Evolutionary conservation across 2,329 filamentous ascomycete genomes (phyloP), one percentile per base, ranked within the genome.

Genomic region (Zarea fungicola): DNA sequence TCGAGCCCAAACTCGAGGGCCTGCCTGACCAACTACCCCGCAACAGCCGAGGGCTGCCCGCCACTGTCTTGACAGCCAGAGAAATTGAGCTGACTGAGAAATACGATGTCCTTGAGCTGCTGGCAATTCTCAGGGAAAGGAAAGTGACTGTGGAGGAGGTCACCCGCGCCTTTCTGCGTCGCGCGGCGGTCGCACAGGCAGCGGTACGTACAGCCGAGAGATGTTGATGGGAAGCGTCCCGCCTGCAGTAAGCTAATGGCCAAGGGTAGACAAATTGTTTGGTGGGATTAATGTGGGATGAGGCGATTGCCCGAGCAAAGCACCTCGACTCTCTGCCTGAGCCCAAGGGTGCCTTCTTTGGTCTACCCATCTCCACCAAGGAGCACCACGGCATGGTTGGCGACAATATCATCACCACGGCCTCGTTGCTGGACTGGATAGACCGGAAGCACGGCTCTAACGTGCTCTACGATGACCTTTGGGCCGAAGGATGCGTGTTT

Each of bases 401-500:
- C 5, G 53, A 56, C 0, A 58, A 63, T 2, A 54, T 64, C 19
- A 54, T 56, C 1, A 62, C 62, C 6, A 56, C 56, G 2, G 56
- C 61, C 14, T 65, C 62, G 0, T 61, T 57, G 8, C 59, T 60
- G n/a, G 57, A 56, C 0, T 65, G 63, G 62, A 55, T 65, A 3
- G 63, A 59, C 14, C 64, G 61, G 39, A 50, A 56, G 4, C 63
- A 65, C 36, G 62, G 63, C 1, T 65, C 63, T 0, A 65, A 65
- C 9, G 32, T 63, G 8, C 57, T 65, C 0, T 65, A 65, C 28
- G 56, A 63, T 31, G 57, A 54, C 3, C 48, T 65, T 2, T 64
- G 56, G 23, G 56, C 56, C 0, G 55, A 66, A 32, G 63, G 85
- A n/a, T 60, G 73, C 77, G 3, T 84, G 14, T 53, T 61, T n/a